Conservation (phyloP, 768 basidiomycete species). For the Phaeotremella fagi region DNA sequence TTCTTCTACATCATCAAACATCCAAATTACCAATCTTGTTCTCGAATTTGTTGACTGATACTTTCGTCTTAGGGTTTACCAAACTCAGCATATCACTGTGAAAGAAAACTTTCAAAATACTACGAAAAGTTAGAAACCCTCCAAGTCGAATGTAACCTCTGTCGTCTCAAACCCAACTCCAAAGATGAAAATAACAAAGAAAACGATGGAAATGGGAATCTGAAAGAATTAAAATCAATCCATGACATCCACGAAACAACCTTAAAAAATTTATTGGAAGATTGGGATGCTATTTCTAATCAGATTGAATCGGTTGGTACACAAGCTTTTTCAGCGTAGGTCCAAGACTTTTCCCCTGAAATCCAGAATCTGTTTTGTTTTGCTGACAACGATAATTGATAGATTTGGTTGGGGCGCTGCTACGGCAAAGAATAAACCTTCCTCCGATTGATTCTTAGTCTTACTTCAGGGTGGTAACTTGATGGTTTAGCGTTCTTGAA, state of each 20-base stretch:
- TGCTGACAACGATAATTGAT: too few relatives aligned
- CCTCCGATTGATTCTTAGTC: too few relatives aligned
- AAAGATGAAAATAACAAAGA: background rate
- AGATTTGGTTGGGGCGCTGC: too few relatives aligned
- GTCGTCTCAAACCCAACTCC: background rate
- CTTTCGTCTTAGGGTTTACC: background rate
- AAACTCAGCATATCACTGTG: background rate
- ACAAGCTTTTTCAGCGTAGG: background rate
- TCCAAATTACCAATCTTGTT: background rate
- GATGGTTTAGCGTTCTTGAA: too few relatives aligned
- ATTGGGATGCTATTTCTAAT: background rate
- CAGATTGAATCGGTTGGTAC: background rate
- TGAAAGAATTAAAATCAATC: background rate
- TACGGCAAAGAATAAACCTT: too few relatives aligned
- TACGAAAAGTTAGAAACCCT: background rate
- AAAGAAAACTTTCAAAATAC: background rate
- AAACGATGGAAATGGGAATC: too few relatives aligned
- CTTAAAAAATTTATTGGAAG: background rate
- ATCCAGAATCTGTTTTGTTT: too few relatives aligned
- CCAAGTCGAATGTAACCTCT: background rate
- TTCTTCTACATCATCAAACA: background rate
- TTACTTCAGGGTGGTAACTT: too few relatives aligned
- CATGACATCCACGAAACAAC: background rate
- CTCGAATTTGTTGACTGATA: background rate
- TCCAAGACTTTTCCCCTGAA: too few relatives aligned